These are phyloP conservation scores for Chytridium lagenaria DNA, from an alignment of 371 early-diverging fungal genomes.

Conservation along the genomic window DNA sequence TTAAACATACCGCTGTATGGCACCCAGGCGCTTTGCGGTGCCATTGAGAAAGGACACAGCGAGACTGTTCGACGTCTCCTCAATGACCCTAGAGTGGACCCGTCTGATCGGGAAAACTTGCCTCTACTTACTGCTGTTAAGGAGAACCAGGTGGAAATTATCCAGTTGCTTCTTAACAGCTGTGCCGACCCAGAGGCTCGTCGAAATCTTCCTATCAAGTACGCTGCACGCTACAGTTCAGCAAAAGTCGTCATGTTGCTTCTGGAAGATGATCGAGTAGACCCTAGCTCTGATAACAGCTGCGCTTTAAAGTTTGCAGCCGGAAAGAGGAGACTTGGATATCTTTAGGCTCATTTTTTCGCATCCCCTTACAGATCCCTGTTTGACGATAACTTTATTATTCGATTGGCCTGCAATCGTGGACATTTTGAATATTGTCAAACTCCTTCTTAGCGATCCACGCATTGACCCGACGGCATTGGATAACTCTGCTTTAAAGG, in stretches of 20 bases:
- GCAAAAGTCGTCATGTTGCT: constrained; percentile 13
- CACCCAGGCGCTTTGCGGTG: neutral
- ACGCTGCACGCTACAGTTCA: constrained; percentile 22
- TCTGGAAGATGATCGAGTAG: neutral
- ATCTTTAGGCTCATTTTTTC: constrained; percentile 18
- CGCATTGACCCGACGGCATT: constrained; percentile 20
- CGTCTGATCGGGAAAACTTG: neutral
- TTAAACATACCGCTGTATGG: neutral
- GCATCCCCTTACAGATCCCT: constrained; percentile 21
- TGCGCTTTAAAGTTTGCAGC: constrained; percentile 12
- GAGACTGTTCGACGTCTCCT: neutral
- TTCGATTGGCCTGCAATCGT: constrained; percentile 12
- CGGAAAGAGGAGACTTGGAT: constrained; percentile 14
- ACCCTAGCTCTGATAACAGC: neutral
- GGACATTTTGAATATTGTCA: neutral
- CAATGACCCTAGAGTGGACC: neutral
- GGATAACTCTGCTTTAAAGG: constrained; percentile 13
- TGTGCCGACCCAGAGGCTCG: constrained; percentile 24
- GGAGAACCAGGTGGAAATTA: neutral
- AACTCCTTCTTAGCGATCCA: neutral
- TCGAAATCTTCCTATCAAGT: constrained; percentile 18
- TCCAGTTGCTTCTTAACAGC: neutral
- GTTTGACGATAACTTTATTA: constrained; percentile 8
- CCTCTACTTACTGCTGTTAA: neutral
- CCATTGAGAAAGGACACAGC: neutral